phyloP scores from a whole-genome alignment of 768 basidiomycete genomes.

The Collybia sp. region DNA sequence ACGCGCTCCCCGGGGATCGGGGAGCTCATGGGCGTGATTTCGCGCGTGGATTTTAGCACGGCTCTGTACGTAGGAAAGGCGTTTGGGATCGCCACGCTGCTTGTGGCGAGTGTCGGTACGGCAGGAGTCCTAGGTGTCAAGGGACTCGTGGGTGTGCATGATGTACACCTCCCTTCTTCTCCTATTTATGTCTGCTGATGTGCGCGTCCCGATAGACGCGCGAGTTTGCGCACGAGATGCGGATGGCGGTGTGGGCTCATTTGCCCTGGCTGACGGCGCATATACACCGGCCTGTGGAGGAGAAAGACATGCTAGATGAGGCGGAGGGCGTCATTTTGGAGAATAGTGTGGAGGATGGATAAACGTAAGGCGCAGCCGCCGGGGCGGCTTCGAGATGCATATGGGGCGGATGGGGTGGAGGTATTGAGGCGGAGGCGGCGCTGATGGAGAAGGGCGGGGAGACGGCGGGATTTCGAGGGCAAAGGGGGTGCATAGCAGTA shows the following conservation, averaged over 20 bases:
- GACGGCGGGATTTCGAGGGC: too few relatives aligned
- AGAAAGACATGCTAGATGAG: too few relatives aligned
- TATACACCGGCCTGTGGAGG: constrained; percentile 43
- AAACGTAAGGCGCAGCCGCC: too few relatives aligned
- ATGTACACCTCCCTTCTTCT: constrained; percentile 40
- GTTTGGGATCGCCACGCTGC: constrained; percentile 57
- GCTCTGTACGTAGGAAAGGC: constrained; percentile 57
- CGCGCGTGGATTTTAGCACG: constrained; percentile 37
- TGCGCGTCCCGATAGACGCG: constrained; percentile 33
- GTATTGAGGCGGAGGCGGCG: too few relatives aligned
- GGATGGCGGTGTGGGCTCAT: constrained; percentile 35
- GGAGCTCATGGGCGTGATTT: constrained; percentile 30
- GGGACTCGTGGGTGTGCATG: constrained; percentile 44
- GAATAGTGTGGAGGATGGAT: too few relatives aligned
- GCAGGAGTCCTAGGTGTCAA: constrained; percentile 45
- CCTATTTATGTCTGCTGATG: constrained; percentile 2
- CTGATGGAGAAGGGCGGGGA: too few relatives aligned
- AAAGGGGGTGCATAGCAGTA: too few relatives aligned
- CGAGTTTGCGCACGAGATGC: constrained; percentile 60
- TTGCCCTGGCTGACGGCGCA: constrained; percentile 46
- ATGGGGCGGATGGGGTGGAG: too few relatives aligned
- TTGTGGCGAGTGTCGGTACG: constrained; percentile 47
- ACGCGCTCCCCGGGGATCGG: constrained; percentile 21
- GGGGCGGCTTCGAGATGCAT: too few relatives aligned
- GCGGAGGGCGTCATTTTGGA: too few relatives aligned